These are phyloP conservation scores for Fusarium heterosporum DNA, from an alignment of 2,329 filamentous ascomycete genomes.

Conservation along the genomic window DNA sequence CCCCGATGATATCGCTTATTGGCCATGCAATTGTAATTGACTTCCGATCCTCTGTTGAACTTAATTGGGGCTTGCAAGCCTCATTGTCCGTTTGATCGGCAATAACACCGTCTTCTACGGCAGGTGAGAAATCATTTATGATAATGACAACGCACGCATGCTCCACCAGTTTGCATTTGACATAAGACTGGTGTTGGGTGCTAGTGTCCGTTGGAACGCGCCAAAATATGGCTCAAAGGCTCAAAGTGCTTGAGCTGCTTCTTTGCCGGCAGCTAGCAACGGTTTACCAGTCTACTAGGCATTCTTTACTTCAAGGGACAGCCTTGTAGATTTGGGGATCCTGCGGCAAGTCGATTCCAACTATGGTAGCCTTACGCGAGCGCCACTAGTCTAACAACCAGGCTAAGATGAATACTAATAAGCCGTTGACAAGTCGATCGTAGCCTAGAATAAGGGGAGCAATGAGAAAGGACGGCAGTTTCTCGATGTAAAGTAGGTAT, in stretches of 20 bases:
- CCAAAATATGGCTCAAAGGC: not conserved
- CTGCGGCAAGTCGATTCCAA: constrained; percentile 16
- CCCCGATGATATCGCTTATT: constrained; percentile 1
- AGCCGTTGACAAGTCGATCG: constrained; percentile 29
- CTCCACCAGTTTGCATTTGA: constrained; percentile 26
- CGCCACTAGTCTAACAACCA: constrained; percentile 33
- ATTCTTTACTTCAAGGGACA: constrained; percentile 33
- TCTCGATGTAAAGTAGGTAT: not conserved
- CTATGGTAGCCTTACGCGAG: constrained; percentile 33
- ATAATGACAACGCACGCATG: constrained; percentile 24
- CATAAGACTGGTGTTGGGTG: constrained; percentile 19
- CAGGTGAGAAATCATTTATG: constrained; percentile 30
- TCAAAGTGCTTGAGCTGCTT: constrained; percentile 26
- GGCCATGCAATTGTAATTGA: not conserved
- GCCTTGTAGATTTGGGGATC: constrained; percentile 35
- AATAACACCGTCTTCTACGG: constrained; percentile 20
- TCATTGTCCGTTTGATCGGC: constrained; percentile 1
- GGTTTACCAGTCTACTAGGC: constrained; percentile 10
- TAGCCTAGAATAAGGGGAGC: constrained; percentile 36
- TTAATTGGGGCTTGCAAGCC: constrained; percentile 12
- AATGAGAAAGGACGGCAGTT: constrained; percentile 9
- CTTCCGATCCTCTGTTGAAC: not conserved
- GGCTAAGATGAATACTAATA: constrained; percentile 22
- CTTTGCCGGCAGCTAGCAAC: constrained; percentile 25
- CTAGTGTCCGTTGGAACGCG: constrained; percentile 25